Evolutionary conservation across 129 eudicot species (phyloP), one percentile per base, ranked within the genome.

Genomic region (Cynara cardunculus): DNA sequence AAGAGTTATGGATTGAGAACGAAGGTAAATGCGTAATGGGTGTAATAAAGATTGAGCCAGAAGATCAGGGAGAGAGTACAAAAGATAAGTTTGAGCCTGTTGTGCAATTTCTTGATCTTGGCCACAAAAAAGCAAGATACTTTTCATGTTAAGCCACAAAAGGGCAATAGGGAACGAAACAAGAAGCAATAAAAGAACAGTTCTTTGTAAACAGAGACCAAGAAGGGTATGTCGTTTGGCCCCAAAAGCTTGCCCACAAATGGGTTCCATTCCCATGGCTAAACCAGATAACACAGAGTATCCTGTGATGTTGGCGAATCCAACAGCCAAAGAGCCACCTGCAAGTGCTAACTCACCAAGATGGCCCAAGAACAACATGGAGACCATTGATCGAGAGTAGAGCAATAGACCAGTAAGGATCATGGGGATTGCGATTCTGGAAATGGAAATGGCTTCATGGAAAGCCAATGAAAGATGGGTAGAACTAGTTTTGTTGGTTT

Each of bases 211-310:
- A 66, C 94, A 80, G 8, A 93, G 92, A 61, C 98, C 96, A 16
- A 90, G 85, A n/a, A 89, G 90, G 3, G 85, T 87, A 84, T 86
- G 86, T 65, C 62, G 83, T 69, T 90, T 87, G 37, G 96, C 96
- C 1, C 98, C 98, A 44, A 90, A 93, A 71, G 98, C 96, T 78
- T 93, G 98, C 12, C 94, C 98, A 44, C 98, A 93, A 78, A 93
- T 93, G 80, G 98, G 96, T 25, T 93, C 98, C 96, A 93, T 93
- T 10, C 98, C 98, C 96, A 93, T 87, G 81, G 98, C 98, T 25
- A 93, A 82, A 71, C 98, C 98, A 0, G 98, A 93, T 37, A 93
- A 87, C 37, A 93, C 84, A 1, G 97, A 93, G 90, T 93, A 93
- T 14, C 97, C 97, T 34, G 96, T 88, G 81, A 93, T 93, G 84